phyloP scores from a whole-genome alignment of 495 filamentous ascomycete genomes.

The Aspergillus heteromorphus region DNA sequence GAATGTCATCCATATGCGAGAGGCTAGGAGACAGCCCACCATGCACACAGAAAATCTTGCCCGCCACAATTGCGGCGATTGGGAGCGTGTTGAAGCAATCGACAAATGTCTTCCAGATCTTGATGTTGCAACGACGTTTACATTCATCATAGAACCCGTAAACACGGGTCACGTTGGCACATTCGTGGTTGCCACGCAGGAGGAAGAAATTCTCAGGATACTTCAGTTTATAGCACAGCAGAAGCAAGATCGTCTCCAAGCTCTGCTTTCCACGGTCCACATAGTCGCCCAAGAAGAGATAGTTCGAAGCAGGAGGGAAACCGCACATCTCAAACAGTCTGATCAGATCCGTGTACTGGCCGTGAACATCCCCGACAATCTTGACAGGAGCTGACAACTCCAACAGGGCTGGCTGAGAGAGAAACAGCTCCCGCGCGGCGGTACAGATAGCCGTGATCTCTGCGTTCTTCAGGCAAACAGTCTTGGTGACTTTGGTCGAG shows the following conservation, averaged over 20 bases:
- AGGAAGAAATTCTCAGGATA: conserved; percentile 99
- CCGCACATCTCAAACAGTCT: conserved; percentile 99
- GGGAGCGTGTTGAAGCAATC: conserved; percentile 97
- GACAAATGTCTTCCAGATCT: conserved; percentile 98
- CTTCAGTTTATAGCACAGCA: conserved; percentile 98
- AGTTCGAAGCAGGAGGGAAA: conserved; percentile 91
- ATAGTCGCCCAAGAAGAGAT: conserved; percentile 94
- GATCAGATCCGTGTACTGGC: conserved; percentile 96
- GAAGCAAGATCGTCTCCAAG: conserved; percentile 89
- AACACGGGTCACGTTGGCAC: conserved; percentile 95
- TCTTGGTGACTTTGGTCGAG: conserved; percentile 94
- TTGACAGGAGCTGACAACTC: conserved; percentile 97
- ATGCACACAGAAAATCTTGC: conserved; percentile 99
- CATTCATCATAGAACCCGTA: conserved; percentile 99
- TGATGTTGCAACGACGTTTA: conserved; percentile 95
- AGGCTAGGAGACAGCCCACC: conserved; percentile 90
- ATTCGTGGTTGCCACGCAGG: conserved; percentile 94
- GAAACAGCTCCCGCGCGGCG: conserved; percentile 78
- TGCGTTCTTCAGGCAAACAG: conserved; percentile 93
- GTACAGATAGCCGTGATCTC: conserved; percentile 92
- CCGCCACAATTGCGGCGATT: conserved; percentile 92
- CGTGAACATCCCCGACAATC: conserved; percentile 97
- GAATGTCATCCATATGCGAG: conserved; percentile 96
- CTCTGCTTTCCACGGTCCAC: conserved; percentile 98
- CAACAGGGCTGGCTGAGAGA: conserved; percentile 85